Conservation (phyloP, 768 basidiomycete species). For the Lactarius indigo region DNA sequence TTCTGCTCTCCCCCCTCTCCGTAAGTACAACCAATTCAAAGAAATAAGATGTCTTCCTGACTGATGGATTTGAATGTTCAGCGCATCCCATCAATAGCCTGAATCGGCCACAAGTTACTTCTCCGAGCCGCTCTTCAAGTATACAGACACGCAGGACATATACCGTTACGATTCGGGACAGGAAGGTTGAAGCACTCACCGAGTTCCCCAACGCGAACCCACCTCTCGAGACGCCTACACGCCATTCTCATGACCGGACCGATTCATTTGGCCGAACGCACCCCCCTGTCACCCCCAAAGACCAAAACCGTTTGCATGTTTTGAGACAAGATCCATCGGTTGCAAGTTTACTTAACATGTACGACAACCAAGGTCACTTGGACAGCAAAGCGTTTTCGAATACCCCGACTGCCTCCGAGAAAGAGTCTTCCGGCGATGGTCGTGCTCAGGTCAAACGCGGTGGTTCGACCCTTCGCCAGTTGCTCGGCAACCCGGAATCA, state of each 20-base stretch:
- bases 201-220: conserved; percentile 65
- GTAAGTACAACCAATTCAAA: conserved; percentile 43
- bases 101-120: conserved; percentile 45
- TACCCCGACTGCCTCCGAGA: conserved; percentile 38
- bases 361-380: conserved; percentile 69
- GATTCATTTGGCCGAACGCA: conserved; percentile 30
- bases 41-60: conserved; percentile 1
- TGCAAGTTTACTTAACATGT: conserved; percentile 65
- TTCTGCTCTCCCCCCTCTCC: conserved; percentile 59
- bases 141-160: conserved; percentile 56
- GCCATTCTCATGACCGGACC: conserved; percentile 28
- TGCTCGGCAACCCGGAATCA: conserved; percentile 54
- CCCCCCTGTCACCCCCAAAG: conserved; percentile 40
- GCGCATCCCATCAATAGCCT: conserved; percentile 63
- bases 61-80: conserved; percentile 16
- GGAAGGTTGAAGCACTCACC: conserved; percentile 55
- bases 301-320: conserved; percentile 50
- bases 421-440: conserved; percentile 34
- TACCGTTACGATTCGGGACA: conserved; percentile 66
- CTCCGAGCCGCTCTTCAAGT: conserved; percentile 53
- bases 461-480: conserved; percentile 70
- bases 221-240: conserved; percentile 30
- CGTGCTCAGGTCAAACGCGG: conserved; percentile 54
- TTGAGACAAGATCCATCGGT: conserved; percentile 78
- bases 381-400: conserved; percentile 64